Percentiles rank a stretch among this genome's conserved stretches.
Evolutionary conservation across 345 rosid genomes (phyloP).

Genomic region (Ricinus communis): DNA sequence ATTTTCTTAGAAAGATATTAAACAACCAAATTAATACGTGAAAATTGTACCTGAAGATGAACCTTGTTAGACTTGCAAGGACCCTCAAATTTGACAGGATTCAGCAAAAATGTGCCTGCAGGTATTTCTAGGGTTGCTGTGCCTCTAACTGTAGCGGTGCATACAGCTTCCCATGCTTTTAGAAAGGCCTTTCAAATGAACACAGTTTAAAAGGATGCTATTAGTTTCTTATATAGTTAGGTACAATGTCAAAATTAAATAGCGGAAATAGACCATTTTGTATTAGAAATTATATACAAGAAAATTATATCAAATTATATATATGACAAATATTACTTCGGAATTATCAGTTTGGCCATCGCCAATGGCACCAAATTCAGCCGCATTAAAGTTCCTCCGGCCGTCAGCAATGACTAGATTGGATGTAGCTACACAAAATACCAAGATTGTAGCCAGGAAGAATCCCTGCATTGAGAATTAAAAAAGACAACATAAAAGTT

Average conservation of each 20-base stretch:
- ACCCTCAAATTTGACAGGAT: constrained; percentile 39
- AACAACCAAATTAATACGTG: too few species aligned
- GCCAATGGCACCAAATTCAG: constrained; percentile 33
- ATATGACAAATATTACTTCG: constrained; percentile 9
- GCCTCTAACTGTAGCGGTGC: constrained; percentile 23
- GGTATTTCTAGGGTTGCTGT: constrained; percentile 30
- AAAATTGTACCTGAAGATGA: constrained; percentile 31
- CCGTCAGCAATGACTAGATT: neutral
- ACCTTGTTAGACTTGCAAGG: constrained; percentile 36
- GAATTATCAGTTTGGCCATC: constrained; percentile 30
- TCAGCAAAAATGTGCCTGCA: constrained; percentile 32
- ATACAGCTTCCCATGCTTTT: constrained; percentile 36
- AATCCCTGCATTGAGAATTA: too few species aligned
- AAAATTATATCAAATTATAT: neutral
- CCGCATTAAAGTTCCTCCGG: neutral
- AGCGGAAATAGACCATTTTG: too few species aligned
- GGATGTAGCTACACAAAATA: neutral
- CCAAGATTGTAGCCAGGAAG: neutral
- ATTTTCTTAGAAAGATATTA: too few species aligned
- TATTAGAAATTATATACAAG: too few species aligned
- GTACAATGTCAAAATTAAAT: too few species aligned
- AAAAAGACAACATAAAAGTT: too few species aligned
- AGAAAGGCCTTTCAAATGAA: constrained; percentile 36
- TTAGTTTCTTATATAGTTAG: too few species aligned
- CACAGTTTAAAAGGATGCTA: too few species aligned